These are phyloP conservation scores for Acanthamoeba healyi DNA, from an alignment of 208 protist species.

Conservation along the genomic window DNA sequence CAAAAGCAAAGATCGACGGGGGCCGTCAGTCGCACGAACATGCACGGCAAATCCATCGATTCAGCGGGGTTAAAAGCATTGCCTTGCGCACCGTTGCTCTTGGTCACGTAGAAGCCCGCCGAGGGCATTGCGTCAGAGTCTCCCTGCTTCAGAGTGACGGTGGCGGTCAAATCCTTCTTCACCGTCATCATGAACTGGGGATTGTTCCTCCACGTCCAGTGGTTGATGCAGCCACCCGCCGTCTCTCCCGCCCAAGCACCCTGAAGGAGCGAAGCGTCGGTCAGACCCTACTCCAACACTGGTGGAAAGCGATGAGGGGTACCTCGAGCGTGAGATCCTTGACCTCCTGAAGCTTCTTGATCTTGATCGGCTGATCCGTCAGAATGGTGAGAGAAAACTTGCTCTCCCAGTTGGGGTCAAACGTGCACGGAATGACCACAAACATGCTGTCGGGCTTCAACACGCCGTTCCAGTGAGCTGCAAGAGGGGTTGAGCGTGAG, in stretches of 20 bases:
- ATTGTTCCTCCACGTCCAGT: slow-evolving; percentile 56
- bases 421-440: slow-evolving; percentile 53
- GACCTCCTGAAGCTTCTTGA: slow-evolving; percentile 61
- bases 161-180: slow-evolving; percentile 31
- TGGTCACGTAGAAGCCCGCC: slow-evolving; percentile 47
- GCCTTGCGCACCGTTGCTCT: slow-evolving; percentile 9
- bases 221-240: slow-evolving; percentile 62
- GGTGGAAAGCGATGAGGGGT: not conserved
- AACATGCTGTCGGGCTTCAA: slow-evolving; percentile 34
- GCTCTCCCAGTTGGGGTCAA: slow-evolving; percentile 61
- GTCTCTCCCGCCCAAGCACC: not conserved
- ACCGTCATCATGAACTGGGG: slow-evolving; percentile 42
- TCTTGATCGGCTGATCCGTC: slow-evolving; percentile 41
- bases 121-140: slow-evolving; percentile 6
- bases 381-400: slow-evolving; percentile 58
- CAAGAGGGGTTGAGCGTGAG: not conserved
- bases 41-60: too few relatives aligned
- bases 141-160: slow-evolving; percentile 24
- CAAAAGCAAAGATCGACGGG: not conserved
- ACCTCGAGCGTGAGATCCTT: slow-evolving; percentile 43
- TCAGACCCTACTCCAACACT: not conserved
- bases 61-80: too few relatives aligned
- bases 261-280: not conserved
- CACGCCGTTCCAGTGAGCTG: slow-evolving; percentile 47
- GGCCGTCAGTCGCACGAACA: too few relatives aligned